Evolutionary conservation across 108 stramenopile species (phyloP), one percentile per base, ranked within the genome.

Genomic region (Parietichytrium sp.): DNA sequence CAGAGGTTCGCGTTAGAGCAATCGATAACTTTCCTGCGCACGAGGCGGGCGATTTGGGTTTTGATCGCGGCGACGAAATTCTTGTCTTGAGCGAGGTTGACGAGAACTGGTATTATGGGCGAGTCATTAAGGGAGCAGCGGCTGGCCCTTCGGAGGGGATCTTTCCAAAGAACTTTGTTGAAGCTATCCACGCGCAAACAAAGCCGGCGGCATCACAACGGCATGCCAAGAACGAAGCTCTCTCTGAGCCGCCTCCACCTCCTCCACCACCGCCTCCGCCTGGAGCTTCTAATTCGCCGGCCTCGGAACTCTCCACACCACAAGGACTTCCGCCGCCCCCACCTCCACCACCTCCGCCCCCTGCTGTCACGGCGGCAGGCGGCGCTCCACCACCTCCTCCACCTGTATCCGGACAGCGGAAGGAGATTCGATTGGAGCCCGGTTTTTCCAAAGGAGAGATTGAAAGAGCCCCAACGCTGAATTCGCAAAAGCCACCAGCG

Each of bases 91-190:
- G 45, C 6, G 25, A 10, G 33, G 20, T 33, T 6, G 61, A 72
- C 20, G 61, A 72, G 20, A 72, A 72, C 33, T 72, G 61, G 61
- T 6, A 42, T 2, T 6, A n/a, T 27, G 61, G 61, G 20, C 36
- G 20, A 42, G 61, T 72, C 6, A 38, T 72, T 3, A 18, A 6
- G 15, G 61, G 61, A n/a, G 1, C 20, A 1, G 18, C 6, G 6
- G 45, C 36, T n/a, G 42, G 20, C 61, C 10, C 36, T 25, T 10
- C 20, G 10, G 20, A 45, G 13, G 61, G 61, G 23, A 72, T 72
- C 16, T 72, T 72, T 72, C 61, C 61, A 10, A 27, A 45, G 29
- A 72, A 72, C 61, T 72, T 72, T 72, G 61, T 72, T 16, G 61
- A 72, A 72, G 45, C 36, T n/a, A 42, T 72, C 20, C 42, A 10